Evolutionary conservation across 2,329 filamentous ascomycete genomes (phyloP), one percentile per base, ranked within the genome.

Genomic region (Colletotrichum agaves): DNA sequence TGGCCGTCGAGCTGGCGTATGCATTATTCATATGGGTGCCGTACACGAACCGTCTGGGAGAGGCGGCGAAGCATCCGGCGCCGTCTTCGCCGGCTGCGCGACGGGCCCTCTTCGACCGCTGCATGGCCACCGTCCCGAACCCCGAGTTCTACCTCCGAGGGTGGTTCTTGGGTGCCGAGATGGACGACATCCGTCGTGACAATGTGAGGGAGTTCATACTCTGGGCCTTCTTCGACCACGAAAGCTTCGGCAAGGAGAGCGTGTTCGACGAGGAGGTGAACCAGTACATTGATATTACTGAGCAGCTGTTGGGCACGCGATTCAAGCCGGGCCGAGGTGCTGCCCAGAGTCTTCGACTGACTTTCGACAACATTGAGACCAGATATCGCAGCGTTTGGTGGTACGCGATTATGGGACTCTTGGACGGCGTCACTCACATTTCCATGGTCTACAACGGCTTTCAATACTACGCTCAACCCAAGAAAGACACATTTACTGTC

Each of bases 201-300:
- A 91, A 93, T 72, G 77, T 92, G 59, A 84, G 83, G 71, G 88
- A 91, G 69, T 92, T 91, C 71, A 76, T 91, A 21, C 80, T 86
- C 8, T 93, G 91, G 91, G 89, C 87, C 1, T 89, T 93, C 73
- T 86, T 90, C 67, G 88, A 90, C 62, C 35, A 15, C 11, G 71
- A 65, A 5, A 76, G 74, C 0, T 77, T 76, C 4, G 75, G 79
- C 5, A 71, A 74, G 0, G 79, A 82, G 5, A 56, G 19, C 21
- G 37, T 43, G 6, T 19, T 41, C 12, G 74, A 80, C 5, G 72
- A 77, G 3, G 83, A 86, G 60, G 65, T 84, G 27, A 78, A 83
- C 5, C 75, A 75, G 19, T 84, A 82, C 63, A 72, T 91, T 37
- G 78, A 81, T 69, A 75, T 78, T n/a, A 77, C 88, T 12, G 88